These are phyloP conservation scores for Hyphopichia burtonii DNA, from an alignment of 1,139 yeast genomes.

Conservation along the genomic window DNA sequence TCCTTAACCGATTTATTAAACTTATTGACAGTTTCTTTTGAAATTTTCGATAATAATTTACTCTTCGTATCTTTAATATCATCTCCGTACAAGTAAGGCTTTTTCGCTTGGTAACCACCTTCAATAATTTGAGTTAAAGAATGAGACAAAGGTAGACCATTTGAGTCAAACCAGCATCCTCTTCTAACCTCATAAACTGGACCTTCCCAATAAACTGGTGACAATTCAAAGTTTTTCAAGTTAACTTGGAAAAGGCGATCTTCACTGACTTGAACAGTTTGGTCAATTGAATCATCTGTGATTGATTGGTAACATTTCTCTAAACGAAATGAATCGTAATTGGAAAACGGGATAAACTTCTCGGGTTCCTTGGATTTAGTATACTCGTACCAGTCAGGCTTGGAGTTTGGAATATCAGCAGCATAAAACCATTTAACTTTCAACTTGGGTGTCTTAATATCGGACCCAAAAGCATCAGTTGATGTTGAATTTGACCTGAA, in stretches of 20 bases:
- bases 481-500: background rate
- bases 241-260: slow-evolving; percentile 79
- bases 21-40: slow-evolving; percentile 18
- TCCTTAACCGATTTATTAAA: slow-evolving; percentile 19
- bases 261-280: slow-evolving; percentile 66
- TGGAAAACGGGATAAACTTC: slow-evolving; percentile 70
- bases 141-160: slow-evolving; percentile 58
- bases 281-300: background rate
- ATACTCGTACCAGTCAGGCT: slow-evolving; percentile 61
- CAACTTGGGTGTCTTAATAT: slow-evolving; percentile 11
- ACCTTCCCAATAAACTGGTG: slow-evolving; percentile 88
- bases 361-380: slow-evolving; percentile 47
- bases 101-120: slow-evolving; percentile 39
- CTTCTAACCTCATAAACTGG: slow-evolving; percentile 81
- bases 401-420: slow-evolving; percentile 68
- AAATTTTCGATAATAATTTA: slow-evolving; percentile 6
- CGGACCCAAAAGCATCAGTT: background rate
- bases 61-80: slow-evolving; percentile 11
- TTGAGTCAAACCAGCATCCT: slow-evolving; percentile 77
- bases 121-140: slow-evolving; percentile 61
- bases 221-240: slow-evolving; percentile 48
- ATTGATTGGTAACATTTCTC: slow-evolving; percentile 46
- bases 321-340: slow-evolving; percentile 57
- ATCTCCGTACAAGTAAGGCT: slow-evolving; percentile 27
- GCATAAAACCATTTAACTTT: slow-evolving; percentile 73